Base-by-base conservation (phyloP, 768 basidiomycete genomes). In the Asterophora lycoperdoides region DNA sequence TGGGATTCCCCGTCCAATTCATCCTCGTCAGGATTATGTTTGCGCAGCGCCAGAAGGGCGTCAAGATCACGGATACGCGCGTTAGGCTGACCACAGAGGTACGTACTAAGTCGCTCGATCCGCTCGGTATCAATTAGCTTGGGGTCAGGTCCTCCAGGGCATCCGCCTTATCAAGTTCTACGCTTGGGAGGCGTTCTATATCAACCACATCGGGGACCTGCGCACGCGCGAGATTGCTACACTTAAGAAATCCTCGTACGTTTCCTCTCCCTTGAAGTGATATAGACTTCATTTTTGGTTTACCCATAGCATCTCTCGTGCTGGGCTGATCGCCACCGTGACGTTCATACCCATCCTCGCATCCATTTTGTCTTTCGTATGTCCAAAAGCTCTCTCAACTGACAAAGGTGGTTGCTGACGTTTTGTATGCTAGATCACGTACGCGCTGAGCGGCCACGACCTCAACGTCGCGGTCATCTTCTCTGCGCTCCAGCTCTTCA, bases 121-220 rank as follows among this genome's bases (percentile, higher is more conserved):
- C 3, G 3, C 30, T 32, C 13, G 2, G 6, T 29, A 5, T 4
- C 19, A 11, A 36, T 37, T 10, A 23, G n/a, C 8, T 7, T 17
- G 30, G 9, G 8, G 9, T 8, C 53, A 79, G 69, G 74, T 87
- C 1, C 65, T 89, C 10, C 81, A 83, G 61, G 80, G 80, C 37
- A 83, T 86, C 46, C 75, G 84, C 2, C 69, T 84, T 4, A 72
- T 86, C 56, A 86, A 86, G 63, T 66, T 75, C 19, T 84, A 80
- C 57, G 78, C 78, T 0, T 84, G 80, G 76, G 81, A 81, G 56
- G 47, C 51, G 11, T 79, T 79, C 50, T 81, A 79, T 54, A 60
- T 64, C 1, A 58, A 68, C 18, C 68, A 72, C 41, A 73, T 79
- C 23, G 67, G 66, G 23, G 59, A 57, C 1, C 58, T 77, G 44